Conservation (phyloP, 192 early-diverging fungal genomes). For the Linnemannia hyalina region DNA sequence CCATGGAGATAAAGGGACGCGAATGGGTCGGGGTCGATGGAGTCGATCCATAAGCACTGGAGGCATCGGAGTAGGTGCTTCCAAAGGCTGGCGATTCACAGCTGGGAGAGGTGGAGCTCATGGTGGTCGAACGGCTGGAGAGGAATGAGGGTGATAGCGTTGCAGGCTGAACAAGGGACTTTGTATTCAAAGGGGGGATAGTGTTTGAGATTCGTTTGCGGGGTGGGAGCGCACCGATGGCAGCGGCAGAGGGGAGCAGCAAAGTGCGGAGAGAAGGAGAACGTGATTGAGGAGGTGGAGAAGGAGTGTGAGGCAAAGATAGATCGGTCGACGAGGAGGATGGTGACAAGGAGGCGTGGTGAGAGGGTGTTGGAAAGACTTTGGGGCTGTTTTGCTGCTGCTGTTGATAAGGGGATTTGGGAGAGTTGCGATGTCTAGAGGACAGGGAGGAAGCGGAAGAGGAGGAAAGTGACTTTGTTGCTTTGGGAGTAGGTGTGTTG, state of each 20-base stretch:
- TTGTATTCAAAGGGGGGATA: constrained; percentile 21
- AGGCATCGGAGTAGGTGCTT: constrained; percentile 11
- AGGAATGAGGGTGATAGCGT: constrained; percentile 17
- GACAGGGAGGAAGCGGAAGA: constrained; percentile 15
- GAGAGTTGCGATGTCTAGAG: not conserved
- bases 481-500: constrained; percentile 11
- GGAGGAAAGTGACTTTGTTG: constrained; percentile 3
- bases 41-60: constrained; percentile 3
- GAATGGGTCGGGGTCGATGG: constrained; percentile 12
- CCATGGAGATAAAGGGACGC: constrained; percentile 29
- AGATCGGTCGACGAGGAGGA: constrained; percentile 11
- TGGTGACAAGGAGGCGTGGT: constrained; percentile 9
- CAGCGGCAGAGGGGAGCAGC: constrained; percentile 18
- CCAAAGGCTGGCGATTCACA: not conserved
- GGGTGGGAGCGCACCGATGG: constrained; percentile 4
- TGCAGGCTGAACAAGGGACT: constrained; percentile 2
- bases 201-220: constrained; percentile 6
- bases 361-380: not conserved
- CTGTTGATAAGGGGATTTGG: not conserved
- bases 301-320: constrained; percentile 10
- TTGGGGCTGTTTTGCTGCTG: not conserved
- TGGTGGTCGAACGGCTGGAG: constrained; percentile 19
- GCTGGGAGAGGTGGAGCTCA: constrained; percentile 35
- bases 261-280: constrained; percentile 8
- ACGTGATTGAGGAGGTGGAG: not conserved